Evolutionary conservation across 2,329 filamentous ascomycete genomes (phyloP).

Genomic region (Neonectria hederae): DNA sequence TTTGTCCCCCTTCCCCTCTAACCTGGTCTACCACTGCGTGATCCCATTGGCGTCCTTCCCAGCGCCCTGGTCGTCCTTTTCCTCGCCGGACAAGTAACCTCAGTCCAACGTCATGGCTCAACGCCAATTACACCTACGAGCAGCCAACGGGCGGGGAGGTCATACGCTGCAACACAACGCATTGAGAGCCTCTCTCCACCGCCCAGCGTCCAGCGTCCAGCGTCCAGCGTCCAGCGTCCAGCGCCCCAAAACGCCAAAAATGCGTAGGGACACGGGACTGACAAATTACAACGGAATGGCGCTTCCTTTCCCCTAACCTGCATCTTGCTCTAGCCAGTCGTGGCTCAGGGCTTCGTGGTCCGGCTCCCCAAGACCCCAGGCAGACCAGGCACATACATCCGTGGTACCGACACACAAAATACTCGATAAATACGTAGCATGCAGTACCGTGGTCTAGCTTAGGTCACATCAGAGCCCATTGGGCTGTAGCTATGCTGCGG

Average conservation of each 20-base stretch:
- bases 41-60: slow-evolving; percentile 6
- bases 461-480: neutral
- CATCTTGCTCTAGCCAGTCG: neutral
- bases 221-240: too few relatives aligned
- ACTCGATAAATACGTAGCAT: neutral
- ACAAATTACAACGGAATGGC: neutral
- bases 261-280: neutral
- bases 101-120: slow-evolving; percentile 44
- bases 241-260: neutral
- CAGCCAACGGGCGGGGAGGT: slow-evolving; percentile 5
- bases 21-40: neutral
- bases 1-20: neutral
- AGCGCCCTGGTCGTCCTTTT: neutral
- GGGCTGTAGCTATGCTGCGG: slow-evolving; percentile 5
- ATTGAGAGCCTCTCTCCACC: neutral
- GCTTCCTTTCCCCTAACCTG: neutral
- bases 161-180: slow-evolving; percentile 21
- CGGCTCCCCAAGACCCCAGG: neutral
- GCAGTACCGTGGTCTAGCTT: neutral
- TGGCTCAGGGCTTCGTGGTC: neutral
- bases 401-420: neutral
- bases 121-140: slow-evolving; percentile 22
- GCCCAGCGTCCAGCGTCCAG: neutral
- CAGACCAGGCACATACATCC: neutral
- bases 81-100: slow-evolving; percentile 22